These are phyloP conservation scores for Rhododendron vialii DNA, from an alignment of 148 eudicot species.

Conservation along the genomic window DNA sequence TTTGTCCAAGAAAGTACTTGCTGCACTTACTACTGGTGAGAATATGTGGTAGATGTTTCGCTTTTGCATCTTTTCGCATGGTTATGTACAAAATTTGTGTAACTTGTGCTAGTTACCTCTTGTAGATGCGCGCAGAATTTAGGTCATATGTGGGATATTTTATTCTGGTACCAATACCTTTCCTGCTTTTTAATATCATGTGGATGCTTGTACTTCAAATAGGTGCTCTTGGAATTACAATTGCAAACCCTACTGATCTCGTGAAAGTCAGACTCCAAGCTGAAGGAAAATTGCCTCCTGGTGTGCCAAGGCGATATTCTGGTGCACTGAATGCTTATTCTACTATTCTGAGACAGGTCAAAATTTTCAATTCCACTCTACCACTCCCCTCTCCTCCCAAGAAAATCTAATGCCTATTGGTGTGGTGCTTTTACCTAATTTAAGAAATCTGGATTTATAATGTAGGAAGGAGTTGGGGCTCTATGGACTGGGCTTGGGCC, in stretches of 20 bases:
- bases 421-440: neutral
- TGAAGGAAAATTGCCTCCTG: slow-evolving; percentile 88
- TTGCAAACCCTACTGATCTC: slow-evolving; percentile 97
- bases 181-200: slow-evolving; percentile 1
- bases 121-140: neutral
- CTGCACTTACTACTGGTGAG: slow-evolving; percentile 90
- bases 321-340: slow-evolving; percentile 94
- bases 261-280: slow-evolving; percentile 97
- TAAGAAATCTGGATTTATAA: slow-evolving; percentile 8
- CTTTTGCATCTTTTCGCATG: neutral
- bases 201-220: slow-evolving; percentile 8
- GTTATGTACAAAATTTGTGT: neutral
- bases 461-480: slow-evolving; percentile 85
- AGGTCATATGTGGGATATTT: neutral
- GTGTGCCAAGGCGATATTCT: slow-evolving; percentile 83
- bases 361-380: neutral
- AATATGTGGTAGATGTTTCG: slow-evolving; percentile 1
- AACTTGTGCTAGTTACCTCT: neutral
- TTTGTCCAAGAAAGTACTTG: slow-evolving; percentile 81
- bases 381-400: neutral
- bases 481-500: slow-evolving; percentile 99
- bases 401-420: neutral
- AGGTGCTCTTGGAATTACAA: slow-evolving; percentile 78
- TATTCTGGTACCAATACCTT: neutral
- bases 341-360: slow-evolving; percentile 81